phyloP scores from a whole-genome alignment of 306 rosid species.

The Prunus dulcis region DNA sequence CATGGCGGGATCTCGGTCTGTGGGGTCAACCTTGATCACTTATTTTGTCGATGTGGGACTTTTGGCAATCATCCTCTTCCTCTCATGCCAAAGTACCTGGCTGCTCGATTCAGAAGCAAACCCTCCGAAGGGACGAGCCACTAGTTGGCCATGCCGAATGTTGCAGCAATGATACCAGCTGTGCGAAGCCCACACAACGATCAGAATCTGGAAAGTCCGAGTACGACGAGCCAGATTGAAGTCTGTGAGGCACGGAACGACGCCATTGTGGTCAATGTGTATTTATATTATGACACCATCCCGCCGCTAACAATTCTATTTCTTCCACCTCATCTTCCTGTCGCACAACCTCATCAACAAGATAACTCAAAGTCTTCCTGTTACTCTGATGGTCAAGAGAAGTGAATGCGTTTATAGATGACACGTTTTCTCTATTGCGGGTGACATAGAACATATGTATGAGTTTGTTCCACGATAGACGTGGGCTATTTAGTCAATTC shows the following conservation, averaged over 20 bases:
- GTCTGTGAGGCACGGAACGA: neutral
- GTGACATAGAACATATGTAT: neutral
- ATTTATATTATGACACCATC: no score
- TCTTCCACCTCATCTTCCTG: no score
- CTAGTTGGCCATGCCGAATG: constrained; percentile 92
- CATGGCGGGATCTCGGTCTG: no score
- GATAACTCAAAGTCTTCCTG: no score
- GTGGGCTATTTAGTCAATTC: neutral
- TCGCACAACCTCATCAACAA: no score
- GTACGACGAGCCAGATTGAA: neutral
- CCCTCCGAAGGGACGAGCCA: constrained; percentile 87
- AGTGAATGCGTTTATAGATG: no score
- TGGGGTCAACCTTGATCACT: no score
- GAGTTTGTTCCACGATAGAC: neutral
- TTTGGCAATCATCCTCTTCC: constrained; percentile 34
- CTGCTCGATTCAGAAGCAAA: constrained; percentile 60
- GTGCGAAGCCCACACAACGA: constrained; percentile 46
- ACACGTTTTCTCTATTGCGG: no score
- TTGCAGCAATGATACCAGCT: constrained; percentile 79
- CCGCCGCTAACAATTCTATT: no score
- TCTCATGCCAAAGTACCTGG: constrained; percentile 73
- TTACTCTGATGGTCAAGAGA: no score
- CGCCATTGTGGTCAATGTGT: neutral
- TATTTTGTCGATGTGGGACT: no score
- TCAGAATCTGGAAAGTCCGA: neutral